Evolutionary conservation across 2,329 filamentous ascomycete species (phyloP), one percentile per base, ranked within the genome.

Genomic region (Diaporthe sp.): DNA sequence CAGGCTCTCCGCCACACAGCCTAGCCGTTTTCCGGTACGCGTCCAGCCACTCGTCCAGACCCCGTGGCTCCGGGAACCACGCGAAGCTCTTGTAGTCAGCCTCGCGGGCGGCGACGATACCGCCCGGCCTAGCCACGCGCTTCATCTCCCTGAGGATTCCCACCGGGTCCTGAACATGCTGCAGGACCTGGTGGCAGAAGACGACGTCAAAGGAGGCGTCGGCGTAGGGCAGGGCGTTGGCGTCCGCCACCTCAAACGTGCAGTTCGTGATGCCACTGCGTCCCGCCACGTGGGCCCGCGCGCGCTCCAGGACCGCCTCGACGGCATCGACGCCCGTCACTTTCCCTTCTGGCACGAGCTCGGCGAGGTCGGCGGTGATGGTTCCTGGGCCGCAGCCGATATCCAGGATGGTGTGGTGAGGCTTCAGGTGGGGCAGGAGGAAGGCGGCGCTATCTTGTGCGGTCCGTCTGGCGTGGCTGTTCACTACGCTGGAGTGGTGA

Each of bases 321-420:
- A 83, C 83, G 4, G 82, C 78, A 70, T 88, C 86, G 37, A 88
- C 69, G 42, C 86, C 86, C 10, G 82, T 81, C 2, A 87, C 80
- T 9, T 79, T 76, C n/a, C 87, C 87, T 8, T 84, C 61, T 4
- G 82, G 81, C 2, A 85, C 85, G 74, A 84, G 82, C 46, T 82
- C 81, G 58, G 83, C 84, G 55, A 89, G 80, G 10, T 84, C 85
- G 0, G 82, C 81, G 5, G 87, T 86, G 78, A 89, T 89, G 42
- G 85, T 88, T 3, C 87, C 88, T 0, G 87, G 86, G 0, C 87
- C 87, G 79, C 87, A 88, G 71, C 87, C 87, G 44, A 88, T 81
- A 76, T 89, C 87, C 71, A 89, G 84, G 61, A 89, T 82, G 28
- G 76, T 78, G 81, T 85, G 82, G 9, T 80, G 79, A 0, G 81